Conservation (phyloP, 2,329 filamentous ascomycete genomes). For the Hymenoscyphus linearis region DNA sequence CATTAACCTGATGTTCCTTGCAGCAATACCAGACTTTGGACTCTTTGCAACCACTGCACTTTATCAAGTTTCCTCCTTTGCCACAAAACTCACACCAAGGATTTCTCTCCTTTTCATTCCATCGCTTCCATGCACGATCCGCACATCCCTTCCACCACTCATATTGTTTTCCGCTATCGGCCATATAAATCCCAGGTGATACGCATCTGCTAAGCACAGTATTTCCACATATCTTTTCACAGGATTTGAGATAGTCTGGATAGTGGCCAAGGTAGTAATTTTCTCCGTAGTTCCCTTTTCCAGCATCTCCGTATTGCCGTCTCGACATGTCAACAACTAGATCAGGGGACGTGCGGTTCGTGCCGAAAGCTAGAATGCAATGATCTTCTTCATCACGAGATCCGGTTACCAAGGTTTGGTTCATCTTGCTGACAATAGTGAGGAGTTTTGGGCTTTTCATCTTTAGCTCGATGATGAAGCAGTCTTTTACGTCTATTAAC, state of each 20-base stretch:
- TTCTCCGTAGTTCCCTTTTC: not conserved
- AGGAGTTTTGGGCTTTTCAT: not conserved
- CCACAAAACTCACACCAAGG: not conserved
- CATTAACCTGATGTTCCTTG: not conserved
- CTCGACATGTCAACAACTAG: not conserved
- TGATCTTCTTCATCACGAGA: not conserved
- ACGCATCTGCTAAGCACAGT: not conserved
- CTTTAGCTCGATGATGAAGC: not conserved
- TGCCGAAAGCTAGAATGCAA: not conserved
- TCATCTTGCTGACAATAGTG: not conserved
- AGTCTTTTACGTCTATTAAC: not conserved
- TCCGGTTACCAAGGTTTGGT: not conserved
- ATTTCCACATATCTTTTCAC: not conserved
- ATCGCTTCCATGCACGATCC: not conserved
- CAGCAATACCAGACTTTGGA: not conserved
- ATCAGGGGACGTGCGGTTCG: not conserved
- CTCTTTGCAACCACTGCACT: not conserved
- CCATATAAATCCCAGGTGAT: not conserved
- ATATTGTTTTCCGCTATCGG: not conserved
- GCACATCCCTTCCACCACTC: not conserved
- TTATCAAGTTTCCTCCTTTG: not conserved
- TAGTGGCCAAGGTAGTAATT: not conserved
- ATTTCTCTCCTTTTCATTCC: not conserved
- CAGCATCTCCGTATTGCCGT: not conserved
- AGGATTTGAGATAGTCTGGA: not conserved